Conservation (phyloP, 2,329 filamentous ascomycete genomes). For the Verticillium albo-atrum region DNA sequence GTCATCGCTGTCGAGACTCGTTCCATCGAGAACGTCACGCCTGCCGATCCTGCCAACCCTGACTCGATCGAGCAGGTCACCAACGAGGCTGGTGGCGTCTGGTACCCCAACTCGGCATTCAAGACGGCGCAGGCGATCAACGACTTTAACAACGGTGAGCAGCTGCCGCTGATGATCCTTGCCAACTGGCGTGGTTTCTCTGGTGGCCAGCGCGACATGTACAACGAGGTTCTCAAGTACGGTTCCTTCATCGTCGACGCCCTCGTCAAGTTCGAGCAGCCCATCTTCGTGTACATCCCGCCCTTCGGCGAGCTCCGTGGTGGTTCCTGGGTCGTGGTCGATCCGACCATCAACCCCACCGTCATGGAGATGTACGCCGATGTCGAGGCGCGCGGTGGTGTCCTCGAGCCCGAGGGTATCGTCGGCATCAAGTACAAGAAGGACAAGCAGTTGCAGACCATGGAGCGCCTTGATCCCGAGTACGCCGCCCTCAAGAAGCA, state of each 20-base stretch:
- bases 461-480: conserved; percentile 83
- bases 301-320: conserved; percentile 94
- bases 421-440: conserved; percentile 98
- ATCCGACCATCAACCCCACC: conserved; percentile 94
- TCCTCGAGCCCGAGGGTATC: conserved; percentile 96
- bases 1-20: conserved; percentile 96
- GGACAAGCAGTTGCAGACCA: conserved; percentile 95
- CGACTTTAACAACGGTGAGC: conserved; percentile 98
- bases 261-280: conserved; percentile 97
- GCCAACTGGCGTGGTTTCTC: conserved; percentile 99
- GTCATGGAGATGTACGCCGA: conserved; percentile 99
- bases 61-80: conserved; percentile 95
- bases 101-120: conserved; percentile 99
- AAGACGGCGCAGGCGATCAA: conserved; percentile 99
- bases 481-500: conserved; percentile 83
- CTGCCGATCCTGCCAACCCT: conserved; percentile 94
- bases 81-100: conserved; percentile 96
- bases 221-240: conserved; percentile 99
- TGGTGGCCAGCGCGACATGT: conserved; percentile 98
- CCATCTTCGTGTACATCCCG: conserved; percentile 98
- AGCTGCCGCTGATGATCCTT: conserved; percentile 96
- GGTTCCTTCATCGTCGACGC: conserved; percentile 98
- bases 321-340: conserved; percentile 98
- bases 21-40: conserved; percentile 92
- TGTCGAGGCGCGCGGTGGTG: conserved; percentile 89